A percentile compares a stretch with the other conserved stretches of the same genome.
These are phyloP conservation scores for Fraxinus angustifolia DNA, from an alignment of 305 asterid species.

Conservation along the genomic window DNA sequence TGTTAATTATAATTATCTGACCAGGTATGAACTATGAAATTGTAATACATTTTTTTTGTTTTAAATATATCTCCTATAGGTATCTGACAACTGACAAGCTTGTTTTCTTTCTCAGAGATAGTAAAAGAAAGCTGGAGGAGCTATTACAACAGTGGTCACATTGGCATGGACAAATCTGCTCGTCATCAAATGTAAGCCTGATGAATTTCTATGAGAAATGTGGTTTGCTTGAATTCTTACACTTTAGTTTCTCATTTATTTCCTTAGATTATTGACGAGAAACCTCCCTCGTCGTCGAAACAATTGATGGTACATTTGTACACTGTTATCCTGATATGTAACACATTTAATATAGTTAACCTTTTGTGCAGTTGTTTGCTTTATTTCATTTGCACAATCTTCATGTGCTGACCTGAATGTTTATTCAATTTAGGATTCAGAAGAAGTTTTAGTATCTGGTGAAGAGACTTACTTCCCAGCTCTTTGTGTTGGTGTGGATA, in stretches of 20 bases:
- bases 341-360: background rate
- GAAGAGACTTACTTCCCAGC: slow-evolving; percentile 89
- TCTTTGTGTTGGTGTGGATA: slow-evolving; percentile 67
- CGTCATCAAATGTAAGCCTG: slow-evolving; percentile 54
- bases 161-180: slow-evolving; percentile 70
- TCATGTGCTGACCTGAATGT: slow-evolving; percentile 18
- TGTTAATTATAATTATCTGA: slow-evolving; percentile 60
- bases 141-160: slow-evolving; percentile 81
- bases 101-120: slow-evolving; percentile 54
- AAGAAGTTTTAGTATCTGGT: slow-evolving; percentile 61
- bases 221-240: slow-evolving; percentile 3
- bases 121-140: slow-evolving; percentile 83
- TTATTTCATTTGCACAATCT: background rate
- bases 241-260: slow-evolving; percentile 12
- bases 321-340: background rate
- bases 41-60: slow-evolving; percentile 1
- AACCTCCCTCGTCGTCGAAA: background rate
- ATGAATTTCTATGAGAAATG: slow-evolving; percentile 3
- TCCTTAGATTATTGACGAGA: background rate
- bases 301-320: background rate
- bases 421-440: slow-evolving; percentile 54
- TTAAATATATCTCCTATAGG: slow-evolving; percentile 1
- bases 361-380: background rate
- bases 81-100: slow-evolving; percentile 3
- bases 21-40: slow-evolving; percentile 49